These are phyloP conservation scores for Stevia rebaudiana DNA, from an alignment of 140 eudicot genomes.

Conservation along the genomic window DNA sequence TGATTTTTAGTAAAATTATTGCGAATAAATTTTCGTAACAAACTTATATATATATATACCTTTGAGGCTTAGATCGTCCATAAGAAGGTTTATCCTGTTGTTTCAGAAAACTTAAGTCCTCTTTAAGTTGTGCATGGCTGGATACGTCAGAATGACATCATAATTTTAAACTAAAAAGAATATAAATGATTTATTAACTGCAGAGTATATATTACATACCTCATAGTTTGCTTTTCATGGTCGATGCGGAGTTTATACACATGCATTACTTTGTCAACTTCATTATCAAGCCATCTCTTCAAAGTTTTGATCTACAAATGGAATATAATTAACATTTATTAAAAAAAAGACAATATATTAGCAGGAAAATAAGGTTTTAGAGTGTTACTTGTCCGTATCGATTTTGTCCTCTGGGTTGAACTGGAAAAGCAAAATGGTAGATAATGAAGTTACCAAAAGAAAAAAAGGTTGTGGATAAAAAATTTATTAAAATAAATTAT, in stretches of 20 bases:
- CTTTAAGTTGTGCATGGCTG: conserved; percentile 80
- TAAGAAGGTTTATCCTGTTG: conserved; percentile 60
- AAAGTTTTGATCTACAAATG: conserved; percentile 53
- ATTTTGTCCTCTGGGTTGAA: conserved; percentile 50
- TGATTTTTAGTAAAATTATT: too few relatives aligned
- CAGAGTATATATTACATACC: conserved; percentile 22
- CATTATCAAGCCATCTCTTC: conserved; percentile 87
- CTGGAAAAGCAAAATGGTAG: conserved; percentile 15
- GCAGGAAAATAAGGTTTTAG: conserved; percentile 23
- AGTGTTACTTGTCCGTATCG: conserved; percentile 70
- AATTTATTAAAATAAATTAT: neutral
- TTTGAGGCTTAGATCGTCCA: conserved; percentile 39
- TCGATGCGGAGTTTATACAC: conserved; percentile 83
- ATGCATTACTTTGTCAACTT: conserved; percentile 77
- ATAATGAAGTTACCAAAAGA: conserved; percentile 9
- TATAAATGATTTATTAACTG: neutral
- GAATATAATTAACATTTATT: neutral
- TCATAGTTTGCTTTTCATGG: conserved; percentile 73
- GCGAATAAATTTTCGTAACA: neutral
- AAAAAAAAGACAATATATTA: neutral
- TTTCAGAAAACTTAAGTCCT: conserved; percentile 73
- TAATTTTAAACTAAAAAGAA: neutral
- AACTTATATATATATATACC: conserved; percentile 35
- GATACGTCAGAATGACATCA: conserved; percentile 22
- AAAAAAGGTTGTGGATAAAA: conserved; percentile 1